phyloP scores from a whole-genome alignment of 1,284 basidiomycete genomes.

The Boletus holoroseus region DNA sequence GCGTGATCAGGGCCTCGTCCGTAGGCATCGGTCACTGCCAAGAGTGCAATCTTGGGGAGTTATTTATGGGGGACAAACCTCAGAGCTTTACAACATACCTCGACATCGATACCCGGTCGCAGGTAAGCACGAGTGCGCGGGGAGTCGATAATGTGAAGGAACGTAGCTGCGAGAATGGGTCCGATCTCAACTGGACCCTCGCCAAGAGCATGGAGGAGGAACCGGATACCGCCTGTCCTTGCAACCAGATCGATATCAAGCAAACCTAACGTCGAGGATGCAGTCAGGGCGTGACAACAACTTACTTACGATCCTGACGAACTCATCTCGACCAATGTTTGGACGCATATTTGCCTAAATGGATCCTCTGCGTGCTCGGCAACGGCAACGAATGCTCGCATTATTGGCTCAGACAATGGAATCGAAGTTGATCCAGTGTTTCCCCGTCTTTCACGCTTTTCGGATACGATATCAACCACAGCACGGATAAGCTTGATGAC shows the following conservation, averaged over 20 bases:
- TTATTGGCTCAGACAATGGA: conserved; percentile 69
- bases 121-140: conserved; percentile 81
- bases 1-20: conserved; percentile 74
- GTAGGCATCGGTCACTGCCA: conserved; percentile 87
- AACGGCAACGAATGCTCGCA: conserved; percentile 86
- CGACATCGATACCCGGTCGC: conserved; percentile 81
- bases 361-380: conserved; percentile 92
- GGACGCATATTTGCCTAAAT: conserved; percentile 77
- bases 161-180: conserved; percentile 77
- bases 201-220: conserved; percentile 79
- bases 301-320: conserved; percentile 26
- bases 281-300: conserved; percentile 14
- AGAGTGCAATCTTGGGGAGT: conserved; percentile 64
- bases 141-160: conserved; percentile 82
- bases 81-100: conserved; percentile 48
- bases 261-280: conserved; percentile 46
- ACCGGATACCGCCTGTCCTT: conserved; percentile 80
- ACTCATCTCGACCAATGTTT: conserved; percentile 92
- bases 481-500: conserved; percentile 89
- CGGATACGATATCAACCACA: conserved; percentile 69
- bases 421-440: conserved; percentile 43
- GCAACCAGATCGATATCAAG: conserved; percentile 84
- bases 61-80: conserved; percentile 13
- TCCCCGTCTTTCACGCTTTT: conserved; percentile 42
- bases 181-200: conserved; percentile 86